Evolutionary conservation across 345 rosid genomes (phyloP).

Genomic region (Salix dunnii): DNA sequence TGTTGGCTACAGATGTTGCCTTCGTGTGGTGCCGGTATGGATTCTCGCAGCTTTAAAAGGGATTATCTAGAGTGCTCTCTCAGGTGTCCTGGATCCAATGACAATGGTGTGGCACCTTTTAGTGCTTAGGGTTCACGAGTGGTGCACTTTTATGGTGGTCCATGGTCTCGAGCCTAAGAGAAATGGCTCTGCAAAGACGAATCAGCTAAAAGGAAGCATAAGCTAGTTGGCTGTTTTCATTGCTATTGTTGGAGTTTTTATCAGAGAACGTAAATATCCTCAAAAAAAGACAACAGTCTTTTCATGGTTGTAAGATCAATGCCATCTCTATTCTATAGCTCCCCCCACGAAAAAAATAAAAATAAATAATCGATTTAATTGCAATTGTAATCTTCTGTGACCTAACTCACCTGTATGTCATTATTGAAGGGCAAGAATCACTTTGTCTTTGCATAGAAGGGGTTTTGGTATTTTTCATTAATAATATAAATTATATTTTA

Average conservation of each 20-base stretch:
- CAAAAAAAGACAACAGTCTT: background rate
- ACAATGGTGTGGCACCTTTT: slow-evolving; percentile 18
- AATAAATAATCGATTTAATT: no score
- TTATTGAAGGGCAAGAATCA: no score
- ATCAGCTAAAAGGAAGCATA: background rate
- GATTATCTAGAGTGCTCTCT: slow-evolving; percentile 14
- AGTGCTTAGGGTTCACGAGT: background rate
- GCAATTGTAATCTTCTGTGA: no score
- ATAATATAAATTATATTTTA: no score
- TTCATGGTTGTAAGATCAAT: background rate
- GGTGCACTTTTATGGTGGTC: background rate
- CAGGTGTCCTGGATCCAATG: slow-evolving; percentile 50
- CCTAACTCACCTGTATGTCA: no score
- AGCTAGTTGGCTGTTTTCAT: background rate
- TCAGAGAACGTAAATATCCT: background rate
- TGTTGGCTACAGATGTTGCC: slow-evolving; percentile 8
- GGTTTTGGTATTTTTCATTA: no score
- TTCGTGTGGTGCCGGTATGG: slow-evolving; percentile 14
- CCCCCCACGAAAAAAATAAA: no score
- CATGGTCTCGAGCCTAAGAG: background rate
- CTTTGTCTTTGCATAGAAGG: no score
- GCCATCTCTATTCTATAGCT: no score
- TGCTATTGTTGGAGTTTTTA: background rate
- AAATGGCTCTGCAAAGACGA: background rate
- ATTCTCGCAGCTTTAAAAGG: slow-evolving; percentile 21